Conservation (phyloP, 345 rosid species). For the Raphanus raphanistrum region DNA sequence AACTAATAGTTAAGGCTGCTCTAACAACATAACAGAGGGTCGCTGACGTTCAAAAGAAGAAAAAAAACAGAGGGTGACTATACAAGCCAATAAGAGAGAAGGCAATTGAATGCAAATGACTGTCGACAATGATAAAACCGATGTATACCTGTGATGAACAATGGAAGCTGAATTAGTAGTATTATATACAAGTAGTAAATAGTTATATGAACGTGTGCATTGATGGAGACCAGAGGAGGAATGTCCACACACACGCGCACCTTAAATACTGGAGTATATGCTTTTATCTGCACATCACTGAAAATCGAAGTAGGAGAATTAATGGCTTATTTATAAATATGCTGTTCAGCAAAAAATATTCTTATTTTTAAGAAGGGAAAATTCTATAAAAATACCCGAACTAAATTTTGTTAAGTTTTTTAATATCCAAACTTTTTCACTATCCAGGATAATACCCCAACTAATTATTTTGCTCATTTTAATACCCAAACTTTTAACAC, state of each 20-base stretch:
- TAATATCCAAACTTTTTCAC: too few relatives aligned
- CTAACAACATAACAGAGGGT: too few relatives aligned
- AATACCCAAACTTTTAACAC: too few relatives aligned
- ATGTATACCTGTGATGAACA: conserved; percentile 18
- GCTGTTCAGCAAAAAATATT: too few relatives aligned
- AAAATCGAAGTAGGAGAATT: not conserved
- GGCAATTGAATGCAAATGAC: not conserved
- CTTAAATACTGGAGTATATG: conserved; percentile 30
- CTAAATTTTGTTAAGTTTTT: too few relatives aligned
- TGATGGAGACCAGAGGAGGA: conserved; percentile 38
- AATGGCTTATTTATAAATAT: not conserved
- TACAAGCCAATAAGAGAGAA: not conserved
- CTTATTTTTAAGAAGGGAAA: not conserved
- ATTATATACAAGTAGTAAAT: conserved; percentile 13
- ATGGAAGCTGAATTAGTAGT: not conserved
- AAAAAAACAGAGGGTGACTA: not conserved
- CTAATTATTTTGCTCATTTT: too few relatives aligned
- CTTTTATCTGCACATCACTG: conserved; percentile 19
- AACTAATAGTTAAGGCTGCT: too few relatives aligned
- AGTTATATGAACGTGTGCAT: conserved; percentile 35
- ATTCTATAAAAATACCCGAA: too few relatives aligned
- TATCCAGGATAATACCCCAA: too few relatives aligned
- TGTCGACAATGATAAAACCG: conserved; percentile 15
- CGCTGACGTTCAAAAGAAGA: too few relatives aligned
- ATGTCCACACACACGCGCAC: conserved; percentile 61